phyloP scores from a whole-genome alignment of 768 basidiomycete species.

The Tremella yokohamensis region DNA sequence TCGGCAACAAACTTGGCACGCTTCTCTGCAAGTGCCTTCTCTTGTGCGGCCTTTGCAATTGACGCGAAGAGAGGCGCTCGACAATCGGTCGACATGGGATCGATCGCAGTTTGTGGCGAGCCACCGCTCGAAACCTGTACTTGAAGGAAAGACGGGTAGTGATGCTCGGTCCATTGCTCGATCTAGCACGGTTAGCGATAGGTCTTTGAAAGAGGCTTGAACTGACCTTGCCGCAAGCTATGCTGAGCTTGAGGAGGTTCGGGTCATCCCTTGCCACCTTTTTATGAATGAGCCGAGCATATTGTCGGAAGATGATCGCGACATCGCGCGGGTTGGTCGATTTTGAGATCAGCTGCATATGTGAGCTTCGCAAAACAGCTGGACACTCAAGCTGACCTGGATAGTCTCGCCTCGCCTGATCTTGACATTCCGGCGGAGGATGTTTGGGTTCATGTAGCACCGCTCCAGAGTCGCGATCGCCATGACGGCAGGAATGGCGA shows the following conservation, averaged over 20 bases:
- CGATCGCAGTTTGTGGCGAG: constrained; percentile 29
- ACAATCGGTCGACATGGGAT: constrained; percentile 47
- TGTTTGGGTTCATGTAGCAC: constrained; percentile 86
- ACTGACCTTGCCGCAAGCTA: constrained; percentile 77
- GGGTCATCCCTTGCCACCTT: constrained; percentile 78
- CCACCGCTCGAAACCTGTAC: constrained; percentile 26
- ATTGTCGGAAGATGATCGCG: constrained; percentile 78
- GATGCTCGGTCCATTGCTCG: constrained; percentile 87
- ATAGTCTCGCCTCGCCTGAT: constrained; percentile 91
- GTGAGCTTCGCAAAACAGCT: constrained; percentile 5
- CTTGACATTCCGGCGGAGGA: constrained; percentile 86
- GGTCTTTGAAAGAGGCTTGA: not conserved
- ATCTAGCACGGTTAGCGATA: constrained; percentile 56
- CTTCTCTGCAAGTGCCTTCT: constrained; percentile 23
- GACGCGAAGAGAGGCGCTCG: constrained; percentile 46
- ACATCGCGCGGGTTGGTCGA: constrained; percentile 91
- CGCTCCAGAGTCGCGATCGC: constrained; percentile 87
- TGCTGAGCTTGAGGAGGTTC: constrained; percentile 73
- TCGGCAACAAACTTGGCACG: constrained; percentile 53
- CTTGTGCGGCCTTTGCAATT: constrained; percentile 35
- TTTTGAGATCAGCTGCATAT: constrained; percentile 74
- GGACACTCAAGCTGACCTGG: constrained; percentile 57
- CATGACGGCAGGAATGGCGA: constrained; percentile 90
- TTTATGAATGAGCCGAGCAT: constrained; percentile 74
- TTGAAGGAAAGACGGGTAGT: constrained; percentile 85